Evolutionary conservation across 176 grass and related monocot genomes (phyloP).

Genomic region (Rhynchospora breviuscula): DNA sequence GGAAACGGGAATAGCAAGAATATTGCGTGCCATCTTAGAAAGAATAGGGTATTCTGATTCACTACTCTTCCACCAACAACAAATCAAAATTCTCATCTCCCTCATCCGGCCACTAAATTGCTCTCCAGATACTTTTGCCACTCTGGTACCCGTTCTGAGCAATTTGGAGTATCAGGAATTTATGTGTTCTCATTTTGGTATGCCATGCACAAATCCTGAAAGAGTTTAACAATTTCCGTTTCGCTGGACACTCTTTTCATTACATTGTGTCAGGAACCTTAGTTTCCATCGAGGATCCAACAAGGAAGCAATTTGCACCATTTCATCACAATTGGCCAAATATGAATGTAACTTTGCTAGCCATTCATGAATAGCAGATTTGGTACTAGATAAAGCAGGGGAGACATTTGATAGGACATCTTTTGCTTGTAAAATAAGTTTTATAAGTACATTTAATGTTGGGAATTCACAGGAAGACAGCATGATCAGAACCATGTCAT

Average conservation of each 20-base stretch:
- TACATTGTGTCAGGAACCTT: neutral
- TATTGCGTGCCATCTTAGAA: conserved; percentile 8
- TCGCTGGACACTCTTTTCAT: neutral
- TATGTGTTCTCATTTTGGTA: neutral
- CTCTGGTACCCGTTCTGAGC: neutral
- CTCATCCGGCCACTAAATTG: no score
- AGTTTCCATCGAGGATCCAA: conserved; percentile 15
- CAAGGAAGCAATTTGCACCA: neutral
- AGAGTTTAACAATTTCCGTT: neutral
- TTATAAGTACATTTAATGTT: conserved; percentile 14
- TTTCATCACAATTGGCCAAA: neutral
- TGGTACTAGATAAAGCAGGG: neutral
- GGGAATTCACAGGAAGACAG: neutral
- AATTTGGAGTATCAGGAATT: neutral
- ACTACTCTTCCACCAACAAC: conserved; percentile 1
- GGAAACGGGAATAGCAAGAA: conserved; percentile 17
- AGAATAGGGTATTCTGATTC: conserved; percentile 3
- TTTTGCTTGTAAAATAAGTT: neutral
- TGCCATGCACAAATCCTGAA: neutral
- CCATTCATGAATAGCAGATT: neutral
- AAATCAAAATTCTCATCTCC: conserved; percentile 6
- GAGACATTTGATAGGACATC: neutral
- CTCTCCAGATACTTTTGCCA: neutral
- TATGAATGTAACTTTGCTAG: neutral
- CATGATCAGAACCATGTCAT: neutral